Base-by-base conservation (phyloP, 495 filamentous ascomycete genomes). In the Amorphotheca resinae region DNA sequence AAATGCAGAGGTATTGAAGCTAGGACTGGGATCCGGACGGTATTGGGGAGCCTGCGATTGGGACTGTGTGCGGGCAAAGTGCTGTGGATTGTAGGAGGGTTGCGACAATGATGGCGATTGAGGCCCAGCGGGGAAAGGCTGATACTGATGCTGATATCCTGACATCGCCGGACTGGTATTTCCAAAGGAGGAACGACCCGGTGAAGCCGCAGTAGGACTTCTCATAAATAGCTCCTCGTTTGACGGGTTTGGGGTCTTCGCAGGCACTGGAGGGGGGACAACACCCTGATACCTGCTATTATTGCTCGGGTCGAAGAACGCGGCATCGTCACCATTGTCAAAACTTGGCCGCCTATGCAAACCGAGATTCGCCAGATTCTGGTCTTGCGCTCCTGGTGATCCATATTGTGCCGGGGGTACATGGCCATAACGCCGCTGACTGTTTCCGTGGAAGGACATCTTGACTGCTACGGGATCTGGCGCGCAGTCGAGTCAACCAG, bases 61-160 rank as follows among this genome's bases (percentile, higher is more conserved):
- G 4, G 79, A 74, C 34, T 82, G 73, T 2, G 81, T 71, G 7
- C 74, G 65, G 34, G 70, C 74, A 58, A 87, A 95, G 40, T 81
- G 65, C 59, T 87, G 84, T 1, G 88, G 87, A 51, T 94, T 93
- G 60, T 95, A 95, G 1, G 74, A 64, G 11, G 30, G 8, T 18
- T 53, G 50, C 1, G 50, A 37, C 21, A 46, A 40, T 14, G 45
- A 38, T 9, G 50, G 50, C 6, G 54, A 53, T 38, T 46, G 38
- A 48, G 33, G 56, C 39, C 38, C 43, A 56, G 31, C 25, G 12
- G 50, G 59, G 47, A 69, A 61, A 41, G 74, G 66, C 42, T 79
- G 76, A 45, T 80, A 80, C 41, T 77, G 64, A 42, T 56, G 54
- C 35, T 73, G 70, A 56, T 79, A 82, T 47, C 66, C 66, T 3